Evolutionary conservation across 352 stramenopile species (phyloP), one percentile per base, ranked within the genome.

Genomic region (Phytophthora ramorum): DNA sequence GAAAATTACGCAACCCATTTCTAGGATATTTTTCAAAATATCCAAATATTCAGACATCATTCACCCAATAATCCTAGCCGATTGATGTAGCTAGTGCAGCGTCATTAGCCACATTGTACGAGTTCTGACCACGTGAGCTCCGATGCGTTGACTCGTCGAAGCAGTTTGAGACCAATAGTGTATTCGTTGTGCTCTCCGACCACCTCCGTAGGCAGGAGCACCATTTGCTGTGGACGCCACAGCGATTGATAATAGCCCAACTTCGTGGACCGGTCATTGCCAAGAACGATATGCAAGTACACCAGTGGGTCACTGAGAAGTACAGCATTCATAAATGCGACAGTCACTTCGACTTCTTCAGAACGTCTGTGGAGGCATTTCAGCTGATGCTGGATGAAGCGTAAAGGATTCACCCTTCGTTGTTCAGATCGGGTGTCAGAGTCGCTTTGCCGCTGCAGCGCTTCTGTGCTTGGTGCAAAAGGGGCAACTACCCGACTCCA

Each of bases 321-420:
- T 0, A 76, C 63, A 22, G 75, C 56, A 22, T 75, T 79, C 38
- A 79, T 75, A 30, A 76, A 71, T 0, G 66, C 57, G n/a, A 73
- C 48, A 35, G 69, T 69, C 1, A 49, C 54, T 28, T 69, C 55
- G 4, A 74, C 51, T 17, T 58, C 43, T 16, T 59, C 28, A 6
- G 26, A 28, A 3, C 64, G 64, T 13, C 50, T n/a, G 35, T 72
- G 51, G 9, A 44, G 30, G 8, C 51, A 45, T 37, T 63, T 46
- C 50, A 72, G 58, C 19, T 59, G 50, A 19, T 63, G 46, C 24
- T 72, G 57, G 16, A 72, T 72, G 12, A 26, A 58, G 2, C 26
- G 55, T 13, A 65, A 65, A 2, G 48, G 45, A 28, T 41, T 22
- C 37, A 43, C 37, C 16, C n/a, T 43, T 43, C 37, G 37, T 22